Evolutionary conservation across 2,329 filamentous ascomycete genomes (phyloP), one percentile per base, ranked within the genome.

Genomic region (Fonsecaea multimorphosa): DNA sequence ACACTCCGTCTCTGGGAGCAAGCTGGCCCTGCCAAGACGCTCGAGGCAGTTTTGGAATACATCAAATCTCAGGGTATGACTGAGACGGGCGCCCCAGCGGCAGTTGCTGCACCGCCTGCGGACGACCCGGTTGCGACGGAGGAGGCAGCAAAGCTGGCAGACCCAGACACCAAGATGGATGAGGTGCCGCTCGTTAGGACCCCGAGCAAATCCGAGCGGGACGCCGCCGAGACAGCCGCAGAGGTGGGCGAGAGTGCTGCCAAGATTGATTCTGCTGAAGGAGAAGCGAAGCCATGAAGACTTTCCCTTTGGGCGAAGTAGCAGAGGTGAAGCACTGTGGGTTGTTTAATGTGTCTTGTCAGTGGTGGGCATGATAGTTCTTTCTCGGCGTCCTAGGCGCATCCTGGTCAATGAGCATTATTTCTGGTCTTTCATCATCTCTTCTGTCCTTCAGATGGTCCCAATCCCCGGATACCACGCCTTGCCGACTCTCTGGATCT

Each of bases 401-500:
- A 22, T 38, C 31, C 27, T 12, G 32, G 44, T 38, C 32, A 16
- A 27, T 51, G 31, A 52, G 46, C 27, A 36, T 19, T 53, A 44
- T 46, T 53, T 46, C 40, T 44, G 40, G 12, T 8, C 31, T 53
- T n/a, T 31, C 27, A 36, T 29, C 24, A 36, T 27, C 36, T 56
- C 29, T 27, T 27, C 9, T 57, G 44, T n/a, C n/a, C 14, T 71
- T 71, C 67, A 72, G 56, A 72, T 67, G 34, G 24, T 68, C n/a
- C 68, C 54, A 51, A 91, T 82, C 8, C 92, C 92, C 0, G 93
- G 92, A 63, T 85, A 86, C 93, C 95, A 99, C 0, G 80, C 80
- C 74, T 94, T 91, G 36, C 93, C 95, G 76, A 99, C 95, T 71
- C 90, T 84, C 76, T 90, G 88, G 76, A 99, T 89, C 74, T 97